Evolutionary conservation across 2,329 filamentous ascomycete species (phyloP).

Genomic region (Huntiella moniliformis): DNA sequence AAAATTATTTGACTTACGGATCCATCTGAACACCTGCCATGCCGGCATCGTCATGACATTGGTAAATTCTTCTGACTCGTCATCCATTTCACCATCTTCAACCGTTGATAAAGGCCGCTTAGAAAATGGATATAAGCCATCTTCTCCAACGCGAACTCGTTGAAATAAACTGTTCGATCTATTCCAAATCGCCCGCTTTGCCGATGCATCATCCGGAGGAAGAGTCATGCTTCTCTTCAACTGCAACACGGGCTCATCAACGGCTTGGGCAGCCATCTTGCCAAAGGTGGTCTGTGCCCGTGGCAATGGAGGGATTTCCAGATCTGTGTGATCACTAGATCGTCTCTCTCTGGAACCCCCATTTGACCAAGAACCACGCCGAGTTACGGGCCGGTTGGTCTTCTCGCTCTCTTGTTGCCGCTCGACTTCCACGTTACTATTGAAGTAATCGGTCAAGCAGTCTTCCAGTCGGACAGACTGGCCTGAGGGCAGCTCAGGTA

Average conservation of each 20-base stretch:
- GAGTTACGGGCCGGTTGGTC: background rate
- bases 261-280: background rate
- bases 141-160: slow-evolving; percentile 34
- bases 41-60: slow-evolving; percentile 91
- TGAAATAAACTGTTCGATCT: slow-evolving; percentile 43
- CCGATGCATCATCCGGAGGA: background rate
- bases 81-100: background rate
- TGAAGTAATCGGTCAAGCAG: slow-evolving; percentile 88
- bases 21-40: slow-evolving; percentile 91
- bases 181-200: background rate
- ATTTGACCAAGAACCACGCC: too few species aligned
- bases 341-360: too few species aligned
- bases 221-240: slow-evolving; percentile 1
- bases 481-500: slow-evolving; percentile 56
- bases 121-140: slow-evolving; percentile 15
- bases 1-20: slow-evolving; percentile 40
- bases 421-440: slow-evolving; percentile 72
- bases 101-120: slow-evolving; percentile 19
- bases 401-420: slow-evolving; percentile 4
- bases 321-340: background rate
- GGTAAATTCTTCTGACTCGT: slow-evolving; percentile 25
- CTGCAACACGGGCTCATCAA: background rate
- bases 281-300: background rate
- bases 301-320: background rate
- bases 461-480: slow-evolving; percentile 66